Evolutionary conservation across 129 eudicot genomes (phyloP).

Genomic region (Arctium lappa): DNA sequence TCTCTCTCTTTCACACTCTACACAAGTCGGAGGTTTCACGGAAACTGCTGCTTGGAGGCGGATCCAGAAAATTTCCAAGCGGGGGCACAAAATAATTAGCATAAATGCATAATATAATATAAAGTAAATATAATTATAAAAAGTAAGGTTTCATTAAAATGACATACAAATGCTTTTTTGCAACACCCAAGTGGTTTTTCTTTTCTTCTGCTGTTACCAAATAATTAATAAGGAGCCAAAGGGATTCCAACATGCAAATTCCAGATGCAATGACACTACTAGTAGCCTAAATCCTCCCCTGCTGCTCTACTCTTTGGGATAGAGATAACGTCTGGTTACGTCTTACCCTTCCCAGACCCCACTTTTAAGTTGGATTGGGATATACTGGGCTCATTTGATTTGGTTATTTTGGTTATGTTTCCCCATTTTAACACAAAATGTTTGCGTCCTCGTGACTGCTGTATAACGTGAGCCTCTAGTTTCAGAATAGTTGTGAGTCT

Average conservation of each 20-base stretch:
- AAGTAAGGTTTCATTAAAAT: not conserved
- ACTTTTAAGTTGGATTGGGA: not conserved
- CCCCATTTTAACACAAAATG: not conserved
- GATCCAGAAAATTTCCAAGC: not conserved
- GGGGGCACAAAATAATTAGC: not conserved
- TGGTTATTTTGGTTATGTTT: not conserved
- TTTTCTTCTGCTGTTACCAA: not conserved
- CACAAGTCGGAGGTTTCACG: not conserved
- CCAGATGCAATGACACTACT: too few relatives aligned
- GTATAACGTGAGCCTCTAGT: not conserved
- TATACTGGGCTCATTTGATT: not conserved
- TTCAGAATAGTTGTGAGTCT: constrained; percentile 44
- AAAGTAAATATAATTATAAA: not conserved
- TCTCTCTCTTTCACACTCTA: not conserved
- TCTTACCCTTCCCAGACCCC: not conserved
- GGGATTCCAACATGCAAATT: too few relatives aligned
- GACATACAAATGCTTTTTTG: not conserved
- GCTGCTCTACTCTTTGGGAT: not conserved
- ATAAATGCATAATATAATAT: not conserved
- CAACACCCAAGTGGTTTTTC: not conserved
- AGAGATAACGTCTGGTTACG: not conserved
- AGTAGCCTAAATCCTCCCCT: not conserved
- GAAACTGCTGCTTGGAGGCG: not conserved
- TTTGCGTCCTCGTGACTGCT: not conserved
- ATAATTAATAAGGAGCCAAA: not conserved